Conservation (phyloP, 2,329 filamentous ascomycete species). For the Stachybotrys chlorohalonatus region DNA sequence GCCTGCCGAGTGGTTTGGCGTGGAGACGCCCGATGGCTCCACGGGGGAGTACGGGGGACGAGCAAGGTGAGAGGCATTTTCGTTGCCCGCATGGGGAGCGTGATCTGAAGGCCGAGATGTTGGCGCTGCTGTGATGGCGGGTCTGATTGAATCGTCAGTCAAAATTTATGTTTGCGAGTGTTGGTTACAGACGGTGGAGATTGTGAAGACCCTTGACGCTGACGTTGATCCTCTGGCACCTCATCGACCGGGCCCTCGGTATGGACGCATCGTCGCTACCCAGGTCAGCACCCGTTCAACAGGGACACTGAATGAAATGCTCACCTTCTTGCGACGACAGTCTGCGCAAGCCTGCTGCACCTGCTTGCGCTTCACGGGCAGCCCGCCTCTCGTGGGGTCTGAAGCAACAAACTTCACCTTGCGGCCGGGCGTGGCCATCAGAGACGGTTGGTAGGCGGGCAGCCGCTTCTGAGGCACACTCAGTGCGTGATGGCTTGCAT, state of each 20-base stretch:
- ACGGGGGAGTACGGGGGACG: background rate
- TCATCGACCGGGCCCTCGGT: constrained; percentile 24
- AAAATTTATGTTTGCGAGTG: no score
- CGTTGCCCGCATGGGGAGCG: background rate
- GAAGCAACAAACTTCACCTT: constrained; percentile 49
- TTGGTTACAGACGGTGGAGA: background rate
- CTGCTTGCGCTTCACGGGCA: constrained; percentile 51
- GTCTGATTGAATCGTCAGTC: background rate
- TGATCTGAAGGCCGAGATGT: background rate
- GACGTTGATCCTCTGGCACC: constrained; percentile 11
- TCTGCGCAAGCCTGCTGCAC: constrained; percentile 47
- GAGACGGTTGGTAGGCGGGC: background rate
- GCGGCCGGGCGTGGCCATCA: background rate
- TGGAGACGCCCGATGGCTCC: background rate
- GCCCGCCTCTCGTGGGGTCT: constrained; percentile 36
- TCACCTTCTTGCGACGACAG: constrained; percentile 47
- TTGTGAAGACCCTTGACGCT: constrained; percentile 4
- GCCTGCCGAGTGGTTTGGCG: no score
- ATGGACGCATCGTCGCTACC: constrained; percentile 35
- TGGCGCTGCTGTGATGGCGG: background rate
- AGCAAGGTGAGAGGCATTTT: background rate
- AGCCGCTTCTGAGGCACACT: background rate
- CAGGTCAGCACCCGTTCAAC: constrained; percentile 1
- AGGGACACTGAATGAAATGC: background rate
- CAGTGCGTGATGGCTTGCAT: background rate